Evolutionary conservation across 208 protist genomes (phyloP), one percentile per base, ranked within the genome.

Genomic region (Leishmania guyanensis): DNA sequence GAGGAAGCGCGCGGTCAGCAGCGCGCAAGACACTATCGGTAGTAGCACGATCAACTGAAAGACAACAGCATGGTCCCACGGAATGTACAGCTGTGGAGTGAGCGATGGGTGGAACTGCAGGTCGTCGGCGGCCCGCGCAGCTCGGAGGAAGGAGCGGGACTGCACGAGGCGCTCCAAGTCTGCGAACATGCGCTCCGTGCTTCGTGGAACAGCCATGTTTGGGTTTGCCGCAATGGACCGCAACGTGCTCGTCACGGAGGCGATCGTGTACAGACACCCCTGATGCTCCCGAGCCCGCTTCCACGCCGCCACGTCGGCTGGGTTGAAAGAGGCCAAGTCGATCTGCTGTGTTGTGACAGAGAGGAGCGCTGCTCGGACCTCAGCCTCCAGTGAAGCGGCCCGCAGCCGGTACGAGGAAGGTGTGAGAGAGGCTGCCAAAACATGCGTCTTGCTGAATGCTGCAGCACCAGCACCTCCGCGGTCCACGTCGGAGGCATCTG

Each of bases 11-110:
- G 89, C 22, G 17, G 77, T 72, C 26, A 97, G 66, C 16, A 94
- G 75, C 12, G 73, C 66, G 36, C 86, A 66, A 17, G 82, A 82
- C 26, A 91, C 2, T 64, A 93, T 79, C 0, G 93, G 93, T 73
- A 94, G 51, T 53, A 96, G 78, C 60, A 96, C 86, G 29, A 89
- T 84, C 22, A 89, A n/a, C 68, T 95, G 93, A 53, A 79, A 89
- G 56, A 94, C 79, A 0, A 95, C 8, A 14, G 83, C 78, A 75
- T 97, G 92, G 62, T 97, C 93, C 80, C 80, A 91, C 50, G 93
- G 93, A 70, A 94, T 92, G 86, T 93, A 94, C 58, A 94, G 83
- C 75, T 95, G 90, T n/a, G 93, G 91, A 4, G 91, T 87, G 0
- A 95, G 84, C 16, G 90, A 85, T n/a, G 88, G 90, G 77, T 97